phyloP scores from a whole-genome alignment of 495 filamentous ascomycete genomes.

The Aspergillus incahuasiensis region DNA sequence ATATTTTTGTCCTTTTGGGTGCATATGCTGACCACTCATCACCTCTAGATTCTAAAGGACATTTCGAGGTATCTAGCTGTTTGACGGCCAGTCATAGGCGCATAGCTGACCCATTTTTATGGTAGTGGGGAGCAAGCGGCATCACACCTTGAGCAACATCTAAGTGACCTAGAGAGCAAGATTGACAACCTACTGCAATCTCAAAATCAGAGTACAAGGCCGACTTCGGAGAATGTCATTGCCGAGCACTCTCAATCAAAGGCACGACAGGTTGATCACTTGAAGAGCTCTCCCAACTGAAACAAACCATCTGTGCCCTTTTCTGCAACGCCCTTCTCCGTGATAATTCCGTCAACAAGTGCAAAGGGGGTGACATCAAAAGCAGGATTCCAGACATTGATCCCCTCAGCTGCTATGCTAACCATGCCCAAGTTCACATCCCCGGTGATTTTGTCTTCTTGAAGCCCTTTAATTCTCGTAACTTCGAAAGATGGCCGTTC shows the following conservation, averaged over 20 bases:
- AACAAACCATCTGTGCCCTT: constrained; percentile 72
- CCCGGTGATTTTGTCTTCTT: constrained; percentile 42
- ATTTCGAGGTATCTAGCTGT: background rate
- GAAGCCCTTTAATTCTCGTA: constrained; percentile 71
- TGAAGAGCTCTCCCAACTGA: constrained; percentile 57
- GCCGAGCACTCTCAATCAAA: constrained; percentile 6
- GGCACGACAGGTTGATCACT: constrained; percentile 5
- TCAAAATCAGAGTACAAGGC: constrained; percentile 18
- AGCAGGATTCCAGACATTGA: constrained; percentile 89
- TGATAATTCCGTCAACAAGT: constrained; percentile 91
- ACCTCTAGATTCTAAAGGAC: background rate
- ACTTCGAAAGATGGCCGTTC: constrained; percentile 75
- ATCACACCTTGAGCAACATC: constrained; percentile 49
- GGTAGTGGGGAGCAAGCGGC: constrained; percentile 54
- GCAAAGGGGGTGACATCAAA: constrained; percentile 89
- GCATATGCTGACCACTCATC: background rate
- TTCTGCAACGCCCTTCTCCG: constrained; percentile 82
- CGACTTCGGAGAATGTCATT: background rate
- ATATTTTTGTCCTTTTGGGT: background rate
- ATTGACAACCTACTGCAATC: constrained; percentile 54
- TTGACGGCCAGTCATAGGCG: background rate
- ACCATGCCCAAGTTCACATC: constrained; percentile 61
- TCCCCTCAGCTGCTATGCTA: constrained; percentile 73
- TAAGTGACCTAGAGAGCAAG: constrained; percentile 50
- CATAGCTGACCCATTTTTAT: background rate